phyloP scores from a whole-genome alignment of 371 early-diverging fungal species.

The Apophysomyces variabilis region DNA sequence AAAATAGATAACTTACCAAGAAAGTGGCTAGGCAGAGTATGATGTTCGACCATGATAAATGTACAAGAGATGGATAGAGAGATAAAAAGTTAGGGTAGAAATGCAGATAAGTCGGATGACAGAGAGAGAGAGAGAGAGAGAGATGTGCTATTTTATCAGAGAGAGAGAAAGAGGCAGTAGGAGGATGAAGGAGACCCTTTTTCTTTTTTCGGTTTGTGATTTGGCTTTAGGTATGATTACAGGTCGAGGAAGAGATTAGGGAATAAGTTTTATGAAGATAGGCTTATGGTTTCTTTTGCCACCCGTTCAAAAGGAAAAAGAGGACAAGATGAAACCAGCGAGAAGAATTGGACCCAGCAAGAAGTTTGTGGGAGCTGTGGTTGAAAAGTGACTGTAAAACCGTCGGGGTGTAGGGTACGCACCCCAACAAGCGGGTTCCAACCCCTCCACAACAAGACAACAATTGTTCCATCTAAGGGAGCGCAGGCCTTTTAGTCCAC shows the following conservation, averaged over 20 bases:
- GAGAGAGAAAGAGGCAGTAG: background rate
- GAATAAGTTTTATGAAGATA: background rate
- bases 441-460: background rate
- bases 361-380: slow-evolving; percentile 13
- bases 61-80: background rate
- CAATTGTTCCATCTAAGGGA: background rate
- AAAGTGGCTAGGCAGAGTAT: slow-evolving; percentile 10
- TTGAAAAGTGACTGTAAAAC: slow-evolving; percentile 14
- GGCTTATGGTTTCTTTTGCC: background rate
- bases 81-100: too few relatives aligned
- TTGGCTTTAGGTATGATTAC: background rate
- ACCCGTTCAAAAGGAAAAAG: background rate
- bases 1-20: background rate
- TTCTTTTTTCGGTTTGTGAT: background rate
- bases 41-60: slow-evolving; percentile 16
- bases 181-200: background rate
- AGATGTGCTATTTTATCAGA: background rate
- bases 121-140: background rate
- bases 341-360: slow-evolving; percentile 1
- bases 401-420: slow-evolving; percentile 10
- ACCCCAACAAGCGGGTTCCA: slow-evolving; percentile 12
- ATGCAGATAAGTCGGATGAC: background rate
- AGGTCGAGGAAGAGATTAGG: background rate
- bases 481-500: background rate
- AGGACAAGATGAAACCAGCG: background rate